Conservation (phyloP, 148 eudicot genomes). For the Selenicereus undatus region DNA sequence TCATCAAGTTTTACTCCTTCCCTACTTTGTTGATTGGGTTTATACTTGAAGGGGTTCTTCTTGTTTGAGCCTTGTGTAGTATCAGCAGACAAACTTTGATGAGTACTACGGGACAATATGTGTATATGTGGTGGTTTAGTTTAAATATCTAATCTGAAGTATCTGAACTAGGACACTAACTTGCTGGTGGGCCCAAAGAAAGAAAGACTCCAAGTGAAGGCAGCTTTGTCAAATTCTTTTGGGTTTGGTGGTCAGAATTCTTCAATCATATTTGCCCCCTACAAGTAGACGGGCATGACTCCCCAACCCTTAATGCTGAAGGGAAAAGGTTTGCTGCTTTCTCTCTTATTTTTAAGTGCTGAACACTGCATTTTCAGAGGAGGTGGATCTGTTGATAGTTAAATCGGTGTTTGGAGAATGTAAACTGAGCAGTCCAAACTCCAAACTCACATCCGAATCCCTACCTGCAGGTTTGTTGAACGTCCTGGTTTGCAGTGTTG, state of each 20-base stretch:
- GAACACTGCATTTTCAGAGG: not conserved
- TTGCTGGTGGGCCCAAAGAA: constrained; percentile 80
- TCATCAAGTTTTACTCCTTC: too few species aligned
- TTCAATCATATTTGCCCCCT: constrained; percentile 88
- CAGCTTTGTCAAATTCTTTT: constrained; percentile 90
- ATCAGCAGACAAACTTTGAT: too few species aligned
- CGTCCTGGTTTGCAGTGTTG: not conserved
- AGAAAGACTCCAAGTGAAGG: constrained; percentile 73
- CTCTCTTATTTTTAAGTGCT: not conserved
- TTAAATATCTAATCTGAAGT: constrained; percentile 16
- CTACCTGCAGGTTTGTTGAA: too few species aligned
- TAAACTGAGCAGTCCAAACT: not conserved
- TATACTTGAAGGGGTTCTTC: too few species aligned
- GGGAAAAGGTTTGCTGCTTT: constrained; percentile 31
- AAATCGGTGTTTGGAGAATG: not conserved
- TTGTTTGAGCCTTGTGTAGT: too few species aligned
- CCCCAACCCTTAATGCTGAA: constrained; percentile 21
- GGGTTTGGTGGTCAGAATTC: constrained; percentile 99
- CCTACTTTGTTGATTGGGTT: too few species aligned
- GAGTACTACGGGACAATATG: too few species aligned
- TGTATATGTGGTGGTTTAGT: not conserved
- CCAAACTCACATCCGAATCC: too few species aligned
- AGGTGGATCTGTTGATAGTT: not conserved
- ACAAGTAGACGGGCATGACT: constrained; percentile 44
- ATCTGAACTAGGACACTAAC: constrained; percentile 57